Percentiles rank a stretch among this genome's conserved stretches.
Evolutionary conservation across 805 yeast genomes (phyloP).

Genomic region (Yamadazyma nakazawae): DNA sequence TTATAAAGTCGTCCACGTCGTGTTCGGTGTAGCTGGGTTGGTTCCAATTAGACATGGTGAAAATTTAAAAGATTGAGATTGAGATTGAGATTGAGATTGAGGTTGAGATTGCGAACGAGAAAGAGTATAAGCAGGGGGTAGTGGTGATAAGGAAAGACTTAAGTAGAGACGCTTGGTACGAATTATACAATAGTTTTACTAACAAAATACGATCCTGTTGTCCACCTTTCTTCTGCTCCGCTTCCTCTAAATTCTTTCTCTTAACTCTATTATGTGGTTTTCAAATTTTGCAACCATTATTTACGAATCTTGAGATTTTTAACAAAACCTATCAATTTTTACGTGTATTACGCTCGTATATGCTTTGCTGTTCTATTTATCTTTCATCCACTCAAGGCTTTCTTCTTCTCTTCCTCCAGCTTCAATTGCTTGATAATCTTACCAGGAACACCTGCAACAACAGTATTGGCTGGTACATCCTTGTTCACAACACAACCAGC

Average conservation of each 20-base stretch:
- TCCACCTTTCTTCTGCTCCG: too few relatives aligned
- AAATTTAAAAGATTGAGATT: background rate
- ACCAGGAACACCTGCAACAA: constrained; percentile 67
- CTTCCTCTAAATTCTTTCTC: too few relatives aligned
- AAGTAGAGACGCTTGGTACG: too few relatives aligned
- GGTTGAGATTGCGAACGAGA: background rate
- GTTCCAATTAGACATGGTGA: constrained; percentile 8
- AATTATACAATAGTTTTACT: too few relatives aligned
- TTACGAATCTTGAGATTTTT: too few relatives aligned
- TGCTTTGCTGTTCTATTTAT: background rate
- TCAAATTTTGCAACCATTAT: too few relatives aligned
- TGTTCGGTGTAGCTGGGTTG: constrained; percentile 8
- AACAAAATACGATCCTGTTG: too few relatives aligned
- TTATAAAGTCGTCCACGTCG: constrained; percentile 31
- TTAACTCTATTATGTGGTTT: too few relatives aligned
- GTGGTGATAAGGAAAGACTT: background rate
- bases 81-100: background rate
- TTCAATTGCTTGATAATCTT: constrained; percentile 35
- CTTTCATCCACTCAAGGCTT: constrained; percentile 8
- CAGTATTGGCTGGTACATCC: constrained; percentile 51
- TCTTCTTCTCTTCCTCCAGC: constrained; percentile 17
- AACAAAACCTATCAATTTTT: too few relatives aligned
- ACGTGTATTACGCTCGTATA: too few relatives aligned
- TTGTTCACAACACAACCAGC: constrained; percentile 66
- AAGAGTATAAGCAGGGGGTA: background rate